Base-by-base conservation (phyloP, 441 rosid genomes). In the Adansonia rubrostipa region DNA sequence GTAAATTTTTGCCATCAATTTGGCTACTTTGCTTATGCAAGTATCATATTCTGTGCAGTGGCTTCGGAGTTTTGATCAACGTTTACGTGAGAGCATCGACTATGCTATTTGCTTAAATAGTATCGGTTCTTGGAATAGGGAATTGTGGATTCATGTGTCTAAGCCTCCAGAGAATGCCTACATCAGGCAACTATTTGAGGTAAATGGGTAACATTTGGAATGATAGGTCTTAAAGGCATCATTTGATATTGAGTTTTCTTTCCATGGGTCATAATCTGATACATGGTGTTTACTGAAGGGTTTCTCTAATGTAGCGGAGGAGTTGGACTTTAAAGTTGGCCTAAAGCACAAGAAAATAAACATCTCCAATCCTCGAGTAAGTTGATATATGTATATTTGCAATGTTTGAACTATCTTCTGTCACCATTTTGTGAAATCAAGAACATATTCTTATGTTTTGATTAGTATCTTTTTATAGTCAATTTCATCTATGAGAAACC, bases 31-130 rank as follows among this genome's bases (percentile, higher is more conserved):
- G 50, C 44, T 71, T 47, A 22, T 77, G 3, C 53, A 75, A 74
- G 63, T 77, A 42, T 76, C 19, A 67, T 82, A 70, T 77, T 53
- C 76, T 83, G 60, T 88, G 86, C 85, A 96, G 99, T 96, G 99
- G 99, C 93, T 96, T 81, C 85, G 90, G 82, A 96, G 97, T 89
- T 91, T 96, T 84, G 99, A 96, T 85, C 99, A 96, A 80, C 96
- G 97, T 66, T 78, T 92, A 87, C 96, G 96, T 67, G 99, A 96
- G 91, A 92, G 93, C 82, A 90, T 96, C 78, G 99, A 96, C 83
- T 94, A 94, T 88, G 99, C 99, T 76, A 89, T 96, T 80, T 96
- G 99, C 88, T 88, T 94, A 80, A 96, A 96, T 89, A 96, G 93
- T 76, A 79, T 96, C 83, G 98, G 97, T 56, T 92, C 97, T 71